Percentiles rank a stretch among this genome's conserved stretches.
These are phyloP conservation scores for Lactarius evosmus DNA, from an alignment of 768 basidiomycete species.

Conservation along the genomic window DNA sequence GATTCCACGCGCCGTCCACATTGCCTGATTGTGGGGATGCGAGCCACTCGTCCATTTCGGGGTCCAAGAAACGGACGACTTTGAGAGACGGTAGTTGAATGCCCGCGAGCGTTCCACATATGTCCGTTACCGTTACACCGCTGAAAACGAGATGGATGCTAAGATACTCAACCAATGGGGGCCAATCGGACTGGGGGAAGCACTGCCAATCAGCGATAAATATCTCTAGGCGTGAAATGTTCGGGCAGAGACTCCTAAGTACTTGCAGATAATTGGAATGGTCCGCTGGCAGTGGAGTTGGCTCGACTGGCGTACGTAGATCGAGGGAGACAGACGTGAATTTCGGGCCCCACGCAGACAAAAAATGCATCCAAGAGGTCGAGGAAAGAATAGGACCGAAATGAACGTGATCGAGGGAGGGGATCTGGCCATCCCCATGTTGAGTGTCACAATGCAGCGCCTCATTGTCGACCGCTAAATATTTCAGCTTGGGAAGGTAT, in stretches of 20 bases:
- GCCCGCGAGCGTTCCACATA: conserved; percentile 12
- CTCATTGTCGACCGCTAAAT: conserved; percentile 5
- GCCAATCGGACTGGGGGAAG: conserved; percentile 2
- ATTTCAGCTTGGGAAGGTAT: conserved; percentile 21
- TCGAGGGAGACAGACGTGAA: conserved; percentile 21
- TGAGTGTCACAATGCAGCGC: background rate
- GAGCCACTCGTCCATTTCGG: conserved; percentile 9
- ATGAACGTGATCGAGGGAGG: conserved; percentile 17
- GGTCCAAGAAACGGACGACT: conserved; percentile 7
- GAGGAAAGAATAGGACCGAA: conserved; percentile 10
- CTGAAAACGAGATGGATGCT: background rate
- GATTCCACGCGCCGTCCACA: conserved; percentile 14
- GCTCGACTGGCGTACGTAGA: background rate
- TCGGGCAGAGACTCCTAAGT: conserved; percentile 9
- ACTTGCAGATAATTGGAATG: background rate
- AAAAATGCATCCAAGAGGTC: conserved; percentile 13
- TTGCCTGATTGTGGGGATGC: conserved; percentile 8
- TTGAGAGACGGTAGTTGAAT: conserved; percentile 11
- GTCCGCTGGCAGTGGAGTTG: background rate
- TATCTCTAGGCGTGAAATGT: conserved; percentile 17
- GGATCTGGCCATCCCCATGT: conserved; percentile 1
- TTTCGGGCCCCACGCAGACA: conserved; percentile 6
- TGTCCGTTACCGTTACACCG: background rate
- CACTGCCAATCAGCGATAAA: conserved; percentile 5
- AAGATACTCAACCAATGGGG: conserved; percentile 9